Base-by-base conservation (phyloP, 768 basidiomycete species). In the Gymnopilus junonius region DNA sequence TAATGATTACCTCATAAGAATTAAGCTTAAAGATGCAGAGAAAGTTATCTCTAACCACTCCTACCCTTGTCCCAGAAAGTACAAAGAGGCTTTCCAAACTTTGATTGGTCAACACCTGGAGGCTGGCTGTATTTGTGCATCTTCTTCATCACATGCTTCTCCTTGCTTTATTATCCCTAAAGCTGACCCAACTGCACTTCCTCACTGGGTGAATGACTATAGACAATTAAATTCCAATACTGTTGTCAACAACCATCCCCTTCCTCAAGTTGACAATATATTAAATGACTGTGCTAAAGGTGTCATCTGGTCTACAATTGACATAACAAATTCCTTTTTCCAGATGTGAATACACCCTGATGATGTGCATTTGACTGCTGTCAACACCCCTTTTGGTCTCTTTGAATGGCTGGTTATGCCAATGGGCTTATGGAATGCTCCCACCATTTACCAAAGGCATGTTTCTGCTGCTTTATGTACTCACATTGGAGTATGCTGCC, bases 371-470 rank as follows among this genome's bases (percentile, higher is more conserved):
- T 66, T 66, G 23, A 81, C 79, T 0, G 80, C 79, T 0, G 76
- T 82, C 2, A 63, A 64, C 0, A 83, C 78, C 0, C 79, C 71
- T 65, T 59, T 74, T 70, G 72, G 80, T 1, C 50, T 70, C 0
- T 80, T 72, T 59, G 76, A 82, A 58, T 79, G 72, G 71, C 32
- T 65, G 0, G 78, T 80, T 0, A 80, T 81, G 79, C 79, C 76
- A 0, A 72, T 77, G 51, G 79, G 76, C 0, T 59, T 72, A 2
- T 5, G 64, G 0, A 78, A 79, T 61, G 69, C 75, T 7, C 73
- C 74, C 2, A 50, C 74, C 0, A 70, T 73, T 8, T 74, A 78
- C 32, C 75, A 78, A 42, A 59, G 64, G 0, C 59, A 65, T 0
- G 67, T 78, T 1, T 70, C 62, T 0, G 34, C 35, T 12, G 75